Base-by-base conservation (phyloP, 2,329 filamentous ascomycete species). In the Fusarium sp. region DNA sequence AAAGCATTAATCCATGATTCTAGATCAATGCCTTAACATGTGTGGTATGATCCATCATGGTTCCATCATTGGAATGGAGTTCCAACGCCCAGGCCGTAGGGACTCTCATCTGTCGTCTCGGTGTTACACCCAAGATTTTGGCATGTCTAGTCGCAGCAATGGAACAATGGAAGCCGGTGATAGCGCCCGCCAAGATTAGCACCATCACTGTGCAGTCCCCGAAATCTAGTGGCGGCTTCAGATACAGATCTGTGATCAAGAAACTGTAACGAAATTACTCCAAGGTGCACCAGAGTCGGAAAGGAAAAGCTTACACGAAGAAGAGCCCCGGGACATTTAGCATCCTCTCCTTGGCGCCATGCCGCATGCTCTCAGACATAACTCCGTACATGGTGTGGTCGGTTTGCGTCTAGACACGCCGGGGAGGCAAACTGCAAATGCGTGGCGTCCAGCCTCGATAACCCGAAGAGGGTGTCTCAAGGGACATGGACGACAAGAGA, bases 31-130 rank as follows among this genome's bases (percentile, higher is more conserved):
- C 40, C 41, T 49, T 17, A 41, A 51, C 19, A 35, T 30, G 28
- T 45, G 41, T 64, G 48, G 59, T 35, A 66, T 52, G 47, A 50
- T 47, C 40, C 43, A 56, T 55, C 46, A 55, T 66, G 49, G 55
- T 41, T 45, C 49, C 65, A 62, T 64, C 39, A 22, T 51, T 69
- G 66, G 66, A 69, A 70, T 69, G 66, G 22, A 47, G 46, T 63
- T 67, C 66, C 66, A 70, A 58, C 24, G 66, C 62, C 61, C 56
- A 54, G 66, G 66, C 66, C 56, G 47, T 60, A 59, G 65, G 65
- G 46, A 62, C 51, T 50, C 47, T 55, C 39, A 46, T 62, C 45
- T n/a, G 49, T 62, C 35, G 47, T 54, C 19, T 37, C 35, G 24
- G 51, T 50, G 48, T 40, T 43, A 40, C 65, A 57, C 46, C 65